phyloP scores from a whole-genome alignment of 2,329 filamentous ascomycete genomes.

The Penicillium hesseltinei region DNA sequence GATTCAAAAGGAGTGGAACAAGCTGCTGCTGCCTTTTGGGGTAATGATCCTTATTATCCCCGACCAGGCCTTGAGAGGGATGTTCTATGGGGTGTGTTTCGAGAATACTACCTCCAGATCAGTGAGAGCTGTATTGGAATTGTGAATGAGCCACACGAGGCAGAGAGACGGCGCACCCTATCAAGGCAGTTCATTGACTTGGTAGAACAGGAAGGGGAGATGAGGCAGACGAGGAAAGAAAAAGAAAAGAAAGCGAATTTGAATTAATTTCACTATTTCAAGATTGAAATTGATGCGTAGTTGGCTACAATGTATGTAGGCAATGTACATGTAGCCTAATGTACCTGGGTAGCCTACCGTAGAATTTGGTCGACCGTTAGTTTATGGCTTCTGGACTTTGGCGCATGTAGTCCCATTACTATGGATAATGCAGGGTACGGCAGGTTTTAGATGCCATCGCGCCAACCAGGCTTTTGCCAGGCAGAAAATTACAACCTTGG shows the following conservation, averaged over 20 bases:
- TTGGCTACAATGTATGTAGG: background rate
- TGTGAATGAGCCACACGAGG: background rate
- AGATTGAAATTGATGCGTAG: background rate
- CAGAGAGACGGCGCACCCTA: background rate
- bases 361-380: too few relatives aligned
- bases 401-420: too few relatives aligned
- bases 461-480: too few relatives aligned
- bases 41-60: slow-evolving; percentile 42
- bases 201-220: slow-evolving; percentile 1
- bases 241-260: background rate
- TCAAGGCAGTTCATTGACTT: slow-evolving; percentile 9
- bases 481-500: too few relatives aligned
- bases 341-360: too few relatives aligned
- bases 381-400: too few relatives aligned
- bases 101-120: slow-evolving; percentile 24
- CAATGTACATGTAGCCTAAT: too few relatives aligned
- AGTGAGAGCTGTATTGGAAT: slow-evolving; percentile 1
- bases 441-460: too few relatives aligned
- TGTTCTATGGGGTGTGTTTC: slow-evolving; percentile 29
- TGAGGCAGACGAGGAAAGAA: background rate
- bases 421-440: too few relatives aligned
- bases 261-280: background rate
- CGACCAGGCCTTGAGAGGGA: slow-evolving; percentile 30
- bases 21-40: background rate
- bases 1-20: background rate